phyloP scores from a whole-genome alignment of 805 yeast genomes.

The Candida sphagnicola region DNA sequence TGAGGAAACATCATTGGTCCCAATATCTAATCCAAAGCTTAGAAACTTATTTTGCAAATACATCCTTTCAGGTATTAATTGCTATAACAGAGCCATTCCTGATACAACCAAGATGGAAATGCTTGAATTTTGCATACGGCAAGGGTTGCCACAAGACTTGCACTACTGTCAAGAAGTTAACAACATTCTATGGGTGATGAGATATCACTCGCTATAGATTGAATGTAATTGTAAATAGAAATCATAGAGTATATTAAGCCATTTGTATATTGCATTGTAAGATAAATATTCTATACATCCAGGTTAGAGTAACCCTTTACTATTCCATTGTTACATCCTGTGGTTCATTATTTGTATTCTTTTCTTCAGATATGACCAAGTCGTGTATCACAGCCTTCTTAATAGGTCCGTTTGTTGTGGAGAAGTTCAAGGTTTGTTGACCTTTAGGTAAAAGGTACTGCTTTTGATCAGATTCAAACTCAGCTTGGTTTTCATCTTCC shows the following conservation, averaged over 20 bases:
- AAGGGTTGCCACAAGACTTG: constrained; percentile 21
- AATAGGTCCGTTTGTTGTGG: constrained; percentile 8
- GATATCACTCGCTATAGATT: constrained; percentile 3
- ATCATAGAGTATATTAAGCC: too few relatives aligned
- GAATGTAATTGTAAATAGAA: not conserved
- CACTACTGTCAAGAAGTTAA: constrained; percentile 19
- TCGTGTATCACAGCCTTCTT: constrained; percentile 34
- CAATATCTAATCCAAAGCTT: constrained; percentile 19
- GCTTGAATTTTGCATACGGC: constrained; percentile 22
- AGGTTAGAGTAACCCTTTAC: too few relatives aligned
- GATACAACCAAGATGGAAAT: constrained; percentile 35
- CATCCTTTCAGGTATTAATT: constrained; percentile 31
- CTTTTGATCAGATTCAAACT: constrained; percentile 1
- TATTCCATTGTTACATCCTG: constrained; percentile 12
- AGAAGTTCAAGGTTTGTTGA: constrained; percentile 31
- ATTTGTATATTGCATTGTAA: too few relatives aligned
- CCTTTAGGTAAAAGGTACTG: constrained; percentile 30
- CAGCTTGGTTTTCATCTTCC: constrained; percentile 8
- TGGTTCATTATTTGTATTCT: constrained; percentile 2
- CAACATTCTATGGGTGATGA: constrained; percentile 29
- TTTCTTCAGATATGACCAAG: constrained; percentile 20
- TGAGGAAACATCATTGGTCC: constrained; percentile 5
- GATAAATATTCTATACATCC: too few relatives aligned
- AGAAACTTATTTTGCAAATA: constrained; percentile 23
- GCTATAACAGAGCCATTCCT: constrained; percentile 39